A percentile compares a stretch with the other conserved stretches of the same genome.
These are phyloP conservation scores for Sarocladium oryzae DNA, from an alignment of 2,329 filamentous ascomycete genomes.

Conservation along the genomic window DNA sequence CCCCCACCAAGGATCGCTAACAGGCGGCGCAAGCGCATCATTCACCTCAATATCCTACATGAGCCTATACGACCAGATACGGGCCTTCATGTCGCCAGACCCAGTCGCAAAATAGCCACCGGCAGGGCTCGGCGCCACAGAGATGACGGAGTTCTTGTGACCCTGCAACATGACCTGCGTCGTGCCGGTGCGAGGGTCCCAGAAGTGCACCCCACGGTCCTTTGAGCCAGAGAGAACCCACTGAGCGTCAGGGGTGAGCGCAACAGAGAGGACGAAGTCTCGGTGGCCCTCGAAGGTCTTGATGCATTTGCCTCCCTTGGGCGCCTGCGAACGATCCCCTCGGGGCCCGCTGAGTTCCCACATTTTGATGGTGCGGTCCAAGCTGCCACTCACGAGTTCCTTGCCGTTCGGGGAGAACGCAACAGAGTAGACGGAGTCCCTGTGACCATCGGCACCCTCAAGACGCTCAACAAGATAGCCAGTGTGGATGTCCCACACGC, in stretches of 20 bases:
- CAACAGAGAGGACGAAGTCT: slow-evolving; percentile 94
- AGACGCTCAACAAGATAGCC: slow-evolving; percentile 86
- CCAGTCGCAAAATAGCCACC: slow-evolving; percentile 91
- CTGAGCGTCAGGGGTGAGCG: slow-evolving; percentile 83
- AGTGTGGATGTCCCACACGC: slow-evolving; percentile 87
- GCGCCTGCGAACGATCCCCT: slow-evolving; percentile 36
- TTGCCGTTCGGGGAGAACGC: slow-evolving; percentile 92
- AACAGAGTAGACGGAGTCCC: slow-evolving; percentile 94
- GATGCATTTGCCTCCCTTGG: slow-evolving; percentile 86
- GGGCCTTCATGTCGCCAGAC: slow-evolving; percentile 93
- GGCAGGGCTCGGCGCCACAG: slow-evolving; percentile 85
- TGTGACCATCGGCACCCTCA: slow-evolving; percentile 89
- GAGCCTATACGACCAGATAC: slow-evolving; percentile 84
- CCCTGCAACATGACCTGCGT: slow-evolving; percentile 98
- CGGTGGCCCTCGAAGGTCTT: slow-evolving; percentile 97
- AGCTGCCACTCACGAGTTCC: slow-evolving; percentile 86
- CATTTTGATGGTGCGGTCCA: slow-evolving; percentile 99
- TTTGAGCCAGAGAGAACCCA: slow-evolving; percentile 98
- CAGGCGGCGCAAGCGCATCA: neutral
- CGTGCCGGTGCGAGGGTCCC: slow-evolving; percentile 88
- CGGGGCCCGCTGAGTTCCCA: slow-evolving; percentile 82
- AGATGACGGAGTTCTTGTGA: slow-evolving; percentile 98
- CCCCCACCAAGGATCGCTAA: neutral
- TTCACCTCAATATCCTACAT: slow-evolving; percentile 23
- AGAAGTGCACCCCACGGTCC: slow-evolving; percentile 96